Percentiles rank a stretch among this genome's conserved stretches.
Conservation (phyloP, 495 filamentous ascomycete genomes). For the Xylaria cubensis region DNA sequence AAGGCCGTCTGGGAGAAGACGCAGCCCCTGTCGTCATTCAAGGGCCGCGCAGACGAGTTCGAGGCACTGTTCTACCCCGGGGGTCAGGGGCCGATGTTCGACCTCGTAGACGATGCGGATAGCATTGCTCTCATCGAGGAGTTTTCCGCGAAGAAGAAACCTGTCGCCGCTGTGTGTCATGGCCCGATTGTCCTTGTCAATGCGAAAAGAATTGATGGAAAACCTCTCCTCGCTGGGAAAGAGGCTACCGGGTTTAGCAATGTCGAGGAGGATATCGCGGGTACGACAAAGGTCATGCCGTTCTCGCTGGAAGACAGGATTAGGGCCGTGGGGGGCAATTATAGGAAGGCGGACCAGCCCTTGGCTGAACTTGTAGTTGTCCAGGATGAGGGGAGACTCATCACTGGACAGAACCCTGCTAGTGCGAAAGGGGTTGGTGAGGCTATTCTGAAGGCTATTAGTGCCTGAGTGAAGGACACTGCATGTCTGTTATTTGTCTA, state of each 20-base stretch:
- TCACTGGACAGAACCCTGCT: constrained; percentile 79
- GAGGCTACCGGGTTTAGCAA: constrained; percentile 73
- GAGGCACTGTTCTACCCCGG: constrained; percentile 77
- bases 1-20: constrained; percentile 69
- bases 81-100: constrained; percentile 83
- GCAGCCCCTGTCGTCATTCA: constrained; percentile 55
- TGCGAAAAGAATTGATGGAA: constrained; percentile 56
- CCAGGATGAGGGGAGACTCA: constrained; percentile 59
- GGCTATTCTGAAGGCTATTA: constrained; percentile 47
- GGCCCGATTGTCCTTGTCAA: constrained; percentile 68
- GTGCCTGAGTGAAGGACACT: constrained; percentile 12
- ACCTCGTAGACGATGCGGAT: constrained; percentile 58
- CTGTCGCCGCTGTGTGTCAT: constrained; percentile 73
- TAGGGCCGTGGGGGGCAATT: constrained; percentile 55
- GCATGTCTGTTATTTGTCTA: neutral
- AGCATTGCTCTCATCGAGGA: constrained; percentile 64
- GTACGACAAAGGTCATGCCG: constrained; percentile 60
- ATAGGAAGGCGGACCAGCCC: constrained; percentile 62
- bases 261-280: constrained; percentile 64
- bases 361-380: constrained; percentile 68
- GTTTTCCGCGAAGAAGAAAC: constrained; percentile 66
- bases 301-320: constrained; percentile 70
- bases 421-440: constrained; percentile 66
- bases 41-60: constrained; percentile 63
- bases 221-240: constrained; percentile 60